Base-by-base conservation (phyloP, 345 rosid species). In the Aquilaria yunnanensis region DNA sequence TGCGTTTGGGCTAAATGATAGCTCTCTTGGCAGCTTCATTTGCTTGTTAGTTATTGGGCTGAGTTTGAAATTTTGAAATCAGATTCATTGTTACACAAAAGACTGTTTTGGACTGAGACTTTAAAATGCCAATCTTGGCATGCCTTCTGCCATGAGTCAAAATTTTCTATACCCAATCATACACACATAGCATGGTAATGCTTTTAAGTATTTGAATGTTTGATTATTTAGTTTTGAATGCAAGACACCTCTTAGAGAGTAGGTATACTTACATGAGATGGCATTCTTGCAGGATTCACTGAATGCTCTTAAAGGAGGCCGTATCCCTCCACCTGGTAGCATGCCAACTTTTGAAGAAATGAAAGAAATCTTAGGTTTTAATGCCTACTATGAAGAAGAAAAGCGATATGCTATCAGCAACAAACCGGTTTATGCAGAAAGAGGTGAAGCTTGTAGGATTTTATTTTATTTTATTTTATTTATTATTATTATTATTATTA, bases 281-380 rank as follows among this genome's bases (percentile, higher is more conserved):
- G 47, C 59, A 31, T 23, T 47, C 46, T 64, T 74, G 75, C 79
- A 93, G 98, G 96, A 84, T 59, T 75, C 97, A 62, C 75, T 93
- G 6, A 50, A 57, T 61, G 97, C 96, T 47, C 83, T 93, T 34
- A 89, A 84, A 70, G 85, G 98, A 69, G 97, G 98, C 30, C 85
- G 94, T 45, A 77, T 93, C 50, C 98, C 96, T 58, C 78, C 94
- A 50, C 98, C 97, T 41, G 96, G 92, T 80, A 93, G 90, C 83
- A 86, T 90, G 88, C 85, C 90, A 10, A 65, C 96, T 53, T 85
- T 93, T 53, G 81, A 81, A 59, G 97, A 89, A 75, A 84, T 93
- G 23, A 74, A 87, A 73, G 88, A 87, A 66, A 76, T 80, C 57
- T 75, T 93, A 68, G 97, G 98, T 59, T 85, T 80, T 71, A 83